phyloP scores from a whole-genome alignment of 306 rosid species.

The Quercus berberidifolia region DNA sequence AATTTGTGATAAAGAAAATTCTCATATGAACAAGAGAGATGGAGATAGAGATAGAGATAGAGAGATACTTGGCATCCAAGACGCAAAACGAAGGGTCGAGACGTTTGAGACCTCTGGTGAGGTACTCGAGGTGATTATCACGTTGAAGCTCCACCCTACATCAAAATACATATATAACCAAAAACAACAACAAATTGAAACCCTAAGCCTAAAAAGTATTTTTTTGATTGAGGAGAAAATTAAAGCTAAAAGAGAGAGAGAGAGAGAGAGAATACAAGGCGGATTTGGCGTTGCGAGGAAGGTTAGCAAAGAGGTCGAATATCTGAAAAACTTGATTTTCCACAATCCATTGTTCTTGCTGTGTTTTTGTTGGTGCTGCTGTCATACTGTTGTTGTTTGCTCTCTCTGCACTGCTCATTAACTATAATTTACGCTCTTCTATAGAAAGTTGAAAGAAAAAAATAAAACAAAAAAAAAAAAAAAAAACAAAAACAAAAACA shows the following conservation, averaged over 20 bases:
- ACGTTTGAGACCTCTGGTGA: constrained; percentile 55
- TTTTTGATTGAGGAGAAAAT: no score
- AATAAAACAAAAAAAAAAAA: no score
- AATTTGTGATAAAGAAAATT: no score
- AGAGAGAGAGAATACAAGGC: constrained; percentile 29
- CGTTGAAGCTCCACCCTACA: constrained; percentile 75
- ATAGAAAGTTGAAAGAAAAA: no score
- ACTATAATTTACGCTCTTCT: no score
- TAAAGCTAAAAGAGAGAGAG: background rate
- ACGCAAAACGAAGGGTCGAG: constrained; percentile 57
- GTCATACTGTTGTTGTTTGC: background rate
- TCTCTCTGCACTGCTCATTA: no score
- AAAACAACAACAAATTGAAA: no score
- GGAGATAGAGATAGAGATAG: constrained; percentile 11
- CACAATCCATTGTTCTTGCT: constrained; percentile 62
- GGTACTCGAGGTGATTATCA: constrained; percentile 62
- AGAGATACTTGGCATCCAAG: constrained; percentile 77
- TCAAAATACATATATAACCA: background rate
- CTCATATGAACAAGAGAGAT: background rate
- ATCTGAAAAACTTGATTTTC: constrained; percentile 49
- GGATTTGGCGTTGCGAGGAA: constrained; percentile 54
- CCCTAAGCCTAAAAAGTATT: no score
- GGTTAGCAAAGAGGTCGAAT: constrained; percentile 41
- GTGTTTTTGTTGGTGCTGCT: constrained; percentile 42
- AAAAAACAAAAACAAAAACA: no score